Evolutionary conservation across 169 alveolate species (phyloP).

Genomic region (Cyclospora cayetanensis): DNA sequence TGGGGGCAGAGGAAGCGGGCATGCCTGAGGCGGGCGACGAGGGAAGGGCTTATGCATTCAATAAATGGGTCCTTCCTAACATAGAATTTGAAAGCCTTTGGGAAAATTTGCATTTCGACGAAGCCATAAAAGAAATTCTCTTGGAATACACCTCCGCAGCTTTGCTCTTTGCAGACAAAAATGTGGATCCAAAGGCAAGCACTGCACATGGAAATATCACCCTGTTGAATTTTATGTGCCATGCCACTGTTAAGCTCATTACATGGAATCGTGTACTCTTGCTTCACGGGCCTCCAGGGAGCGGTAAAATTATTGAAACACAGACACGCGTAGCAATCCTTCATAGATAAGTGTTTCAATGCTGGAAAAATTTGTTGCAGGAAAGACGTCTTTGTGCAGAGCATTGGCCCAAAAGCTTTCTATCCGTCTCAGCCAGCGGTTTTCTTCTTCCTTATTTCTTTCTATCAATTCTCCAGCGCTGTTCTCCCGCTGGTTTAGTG

Average conservation of each 20-base stretch:
- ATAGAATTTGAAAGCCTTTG: constrained; percentile 81
- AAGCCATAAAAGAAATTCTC: constrained; percentile 77
- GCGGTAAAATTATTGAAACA: constrained; percentile 52
- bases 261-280: constrained; percentile 82
- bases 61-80: constrained; percentile 82
- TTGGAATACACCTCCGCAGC: constrained; percentile 81
- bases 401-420: constrained; percentile 79
- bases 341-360: background rate
- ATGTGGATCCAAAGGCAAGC: constrained; percentile 71
- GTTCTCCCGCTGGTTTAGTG: constrained; percentile 85
- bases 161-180: constrained; percentile 78
- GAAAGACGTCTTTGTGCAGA: constrained; percentile 81
- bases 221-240: background rate
- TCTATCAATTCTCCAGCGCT: constrained; percentile 83
- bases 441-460: constrained; percentile 72
- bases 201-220: background rate
- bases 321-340: background rate
- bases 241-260: constrained; percentile 70
- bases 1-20: background rate
- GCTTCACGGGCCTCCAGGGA: constrained; percentile 87
- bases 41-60: constrained; percentile 46
- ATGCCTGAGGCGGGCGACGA: background rate
- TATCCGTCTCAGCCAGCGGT: constrained; percentile 73
- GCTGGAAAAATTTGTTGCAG: constrained; percentile 19
- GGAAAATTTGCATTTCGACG: constrained; percentile 83